Evolutionary conservation across 192 early-diverging fungal species (phyloP), one percentile per base, ranked within the genome.

Genomic region (Podochytrium sp.): DNA sequence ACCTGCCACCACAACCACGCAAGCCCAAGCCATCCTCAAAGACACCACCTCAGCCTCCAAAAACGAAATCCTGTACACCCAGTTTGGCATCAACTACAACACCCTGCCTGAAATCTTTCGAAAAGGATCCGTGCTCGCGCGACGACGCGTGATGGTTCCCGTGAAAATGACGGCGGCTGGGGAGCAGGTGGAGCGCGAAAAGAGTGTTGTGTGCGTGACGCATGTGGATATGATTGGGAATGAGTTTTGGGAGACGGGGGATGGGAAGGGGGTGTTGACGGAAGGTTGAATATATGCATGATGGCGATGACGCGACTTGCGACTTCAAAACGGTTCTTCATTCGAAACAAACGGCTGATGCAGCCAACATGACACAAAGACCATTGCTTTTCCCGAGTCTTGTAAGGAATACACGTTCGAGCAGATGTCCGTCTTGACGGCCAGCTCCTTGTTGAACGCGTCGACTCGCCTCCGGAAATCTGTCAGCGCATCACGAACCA

Each of bases 31-130:
- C 40, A 81, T 78, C 0, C 82, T 98, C 23, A 88, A 95, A 90
- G 91, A 92, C 51, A 96, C 95, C 29, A 84, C 95, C 51, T 93
- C 94, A 7, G 90, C 87, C 20, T 85, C 92, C 30, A 99, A 99
- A 75, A 92, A 98, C 79, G 96, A 98, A 76, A 83, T 99, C 32
- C 78, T 99, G 4, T 97, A 94, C 71, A 85, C 85, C 32, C 75
- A 90, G 39, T 97, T 88, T 77, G 85, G 87, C 60, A 92, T 94
- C 71, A 99, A 99, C 80, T 99, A 98, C 80, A 93, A 91, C 79
- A 86, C 90, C 34, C 75, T 94, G 40, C 87, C 87, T 2, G 87
- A 89, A 12, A 90, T 96, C n/a, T 96, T 87, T 77, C 85, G 91
- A 65, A 98, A 97, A 81, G 97, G 97, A 14, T 91, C 90, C 35